Conservation (phyloP, 1,284 basidiomycete genomes). For the Rhodofomes roseus region DNA sequence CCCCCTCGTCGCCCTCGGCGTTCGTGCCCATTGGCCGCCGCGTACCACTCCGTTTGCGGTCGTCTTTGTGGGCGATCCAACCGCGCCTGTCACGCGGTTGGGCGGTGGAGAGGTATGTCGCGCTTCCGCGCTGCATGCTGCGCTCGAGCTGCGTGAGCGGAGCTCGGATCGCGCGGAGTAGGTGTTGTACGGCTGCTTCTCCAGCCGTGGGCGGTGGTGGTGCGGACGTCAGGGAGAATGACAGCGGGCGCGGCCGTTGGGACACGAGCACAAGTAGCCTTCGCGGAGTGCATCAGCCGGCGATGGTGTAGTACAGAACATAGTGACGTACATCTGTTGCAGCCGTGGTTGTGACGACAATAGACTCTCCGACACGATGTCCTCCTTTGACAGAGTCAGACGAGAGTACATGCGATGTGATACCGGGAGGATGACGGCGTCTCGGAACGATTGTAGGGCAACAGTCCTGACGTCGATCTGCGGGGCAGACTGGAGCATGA, state of each 20-base stretch:
- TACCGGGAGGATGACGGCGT: conserved; percentile 71
- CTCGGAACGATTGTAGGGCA: conserved; percentile 78
- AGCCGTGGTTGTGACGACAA: conserved; percentile 57
- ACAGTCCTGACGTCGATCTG: conserved; percentile 79
- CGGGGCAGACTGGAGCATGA: conserved; percentile 24
- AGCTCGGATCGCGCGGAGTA: conserved; percentile 57
- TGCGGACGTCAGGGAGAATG: conserved; percentile 50
- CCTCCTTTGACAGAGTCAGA: conserved; percentile 49
- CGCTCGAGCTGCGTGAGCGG: conserved; percentile 29
- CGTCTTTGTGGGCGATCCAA: conserved; percentile 56
- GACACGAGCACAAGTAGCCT: conserved; percentile 79
- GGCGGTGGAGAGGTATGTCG: conserved; percentile 67
- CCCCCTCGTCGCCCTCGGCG: conserved; percentile 9
- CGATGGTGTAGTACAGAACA: neutral
- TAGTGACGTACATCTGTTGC: conserved; percentile 63
- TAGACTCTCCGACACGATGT: conserved; percentile 42
- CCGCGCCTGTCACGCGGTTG: conserved; percentile 73
- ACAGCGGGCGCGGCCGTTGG: conserved; percentile 47
- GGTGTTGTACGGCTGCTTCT: conserved; percentile 60
- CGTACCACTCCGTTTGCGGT: conserved; percentile 3
- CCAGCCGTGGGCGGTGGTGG: conserved; percentile 51
- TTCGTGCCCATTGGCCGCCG: neutral
- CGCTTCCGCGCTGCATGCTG: conserved; percentile 32
- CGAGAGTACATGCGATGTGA: conserved; percentile 51
- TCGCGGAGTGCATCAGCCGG: neutral